Evolutionary conservation across 345 rosid genomes (phyloP), one percentile per base, ranked within the genome.

Genomic region (Eucalyptus pauciflora): DNA sequence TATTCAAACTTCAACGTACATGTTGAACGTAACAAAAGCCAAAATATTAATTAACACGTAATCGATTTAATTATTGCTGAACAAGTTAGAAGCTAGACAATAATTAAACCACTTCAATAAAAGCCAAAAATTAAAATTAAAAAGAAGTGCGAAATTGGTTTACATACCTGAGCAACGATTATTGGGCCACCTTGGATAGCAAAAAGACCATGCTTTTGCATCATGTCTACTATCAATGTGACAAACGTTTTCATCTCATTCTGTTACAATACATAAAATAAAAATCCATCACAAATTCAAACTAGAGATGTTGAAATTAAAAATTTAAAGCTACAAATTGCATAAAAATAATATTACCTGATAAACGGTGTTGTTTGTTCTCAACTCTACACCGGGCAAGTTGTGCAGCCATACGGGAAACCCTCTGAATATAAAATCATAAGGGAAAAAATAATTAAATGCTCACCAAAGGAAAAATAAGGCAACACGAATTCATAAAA

Each of bases 401-500:
- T 93, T 94, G 87, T 94, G 97, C 24, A 96, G 69, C 98, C 98
- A 96, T 20, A 96, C 92, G 6, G 97, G 97, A 5, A 96, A 93
- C 3, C 96, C 97, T 33, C 97, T 93, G 56, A 22, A 87, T 71
- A 15, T 13, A 20, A 87, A 31, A 50, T 25, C 89, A n/a, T 4
- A 31, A 45, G 25, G 20, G 18, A 37, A 10, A 58, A 60, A 37
- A 29, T 60, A 80, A 76, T 52, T 31, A 10, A 37, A 41, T 41
- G 29, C 48, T 41, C 85, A 76, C 43, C 24, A 41, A 64, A 64
- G 37, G 37, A 64, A 64, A 64, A 4, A n/a, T n/a, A 64, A 14
- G 41, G 20, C 76, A 64, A 64, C 41, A 24, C 14, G 7, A 3
- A 16, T 20, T 18, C 16, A 27, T 29, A 16, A 50, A 51, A 17